phyloP scores from a whole-genome alignment of 805 yeast species.

The Pichia manshurica region DNA sequence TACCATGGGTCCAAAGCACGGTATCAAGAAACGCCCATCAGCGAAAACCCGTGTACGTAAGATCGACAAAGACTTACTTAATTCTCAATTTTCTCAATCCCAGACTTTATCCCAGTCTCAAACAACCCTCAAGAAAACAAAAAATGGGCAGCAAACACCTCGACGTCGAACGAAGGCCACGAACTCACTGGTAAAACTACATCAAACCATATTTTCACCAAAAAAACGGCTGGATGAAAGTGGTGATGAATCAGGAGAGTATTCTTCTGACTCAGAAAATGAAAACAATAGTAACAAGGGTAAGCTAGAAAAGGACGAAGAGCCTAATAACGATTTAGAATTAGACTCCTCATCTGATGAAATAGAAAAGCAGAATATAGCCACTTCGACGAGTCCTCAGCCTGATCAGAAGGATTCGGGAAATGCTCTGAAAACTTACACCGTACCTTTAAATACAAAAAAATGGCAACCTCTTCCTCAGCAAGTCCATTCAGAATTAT shows the following conservation, averaged over 20 bases:
- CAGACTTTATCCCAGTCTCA: not conserved
- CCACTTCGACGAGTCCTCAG: not conserved
- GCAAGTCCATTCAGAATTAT: slow-evolving; percentile 6
- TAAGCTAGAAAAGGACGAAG: not conserved
- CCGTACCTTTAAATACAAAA: slow-evolving; percentile 7
- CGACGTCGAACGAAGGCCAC: slow-evolving; percentile 2
- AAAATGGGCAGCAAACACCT: slow-evolving; percentile 4
- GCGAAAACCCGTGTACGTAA: slow-evolving; percentile 13
- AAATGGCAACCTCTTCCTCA: slow-evolving; percentile 11
- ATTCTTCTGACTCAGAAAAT: too few species aligned
- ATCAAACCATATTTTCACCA: slow-evolving; percentile 16
- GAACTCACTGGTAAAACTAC: slow-evolving; percentile 10
- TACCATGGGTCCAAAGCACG: not conserved
- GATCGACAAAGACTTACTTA: slow-evolving; percentile 8
- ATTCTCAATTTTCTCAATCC: slow-evolving; percentile 10
- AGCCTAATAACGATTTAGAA: too few species aligned
- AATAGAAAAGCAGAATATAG: not conserved
- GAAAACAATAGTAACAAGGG: not conserved
- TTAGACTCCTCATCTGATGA: not conserved
- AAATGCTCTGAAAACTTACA: slow-evolving; percentile 7
- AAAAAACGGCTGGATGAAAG: slow-evolving; percentile 1
- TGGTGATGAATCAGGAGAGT: not conserved
- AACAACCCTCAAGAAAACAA: not conserved
- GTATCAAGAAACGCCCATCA: slow-evolving; percentile 12
- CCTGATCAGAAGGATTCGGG: not conserved